Evolutionary conservation across 495 filamentous ascomycete species (phyloP), one percentile per base, ranked within the genome.

Genomic region (Penicillium antarcticum): DNA sequence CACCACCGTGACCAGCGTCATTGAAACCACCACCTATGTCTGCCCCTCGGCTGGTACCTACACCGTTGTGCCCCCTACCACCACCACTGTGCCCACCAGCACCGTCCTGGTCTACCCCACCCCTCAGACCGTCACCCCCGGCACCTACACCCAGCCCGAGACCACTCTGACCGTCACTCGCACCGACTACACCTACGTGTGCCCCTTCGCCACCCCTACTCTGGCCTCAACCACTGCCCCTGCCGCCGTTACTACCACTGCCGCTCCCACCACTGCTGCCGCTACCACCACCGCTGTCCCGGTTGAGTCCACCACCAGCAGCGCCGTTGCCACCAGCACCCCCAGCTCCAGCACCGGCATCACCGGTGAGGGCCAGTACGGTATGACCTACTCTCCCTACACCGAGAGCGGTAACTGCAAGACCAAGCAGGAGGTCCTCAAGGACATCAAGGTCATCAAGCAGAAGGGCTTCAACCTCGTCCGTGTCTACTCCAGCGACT

Each of bases 341-440:
- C 36, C 42, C 48, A 36, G 31, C 56, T 42, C 51, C 48, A 41
- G 58, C 47, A 17, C 49, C 37, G 57, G 53, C 45, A 6, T 46
- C 31, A 74, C 73, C 61, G 53, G 61, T 47, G 78, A 77, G 45
- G 68, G 78, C 69, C 78, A 84, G 65, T 96, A 88, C 85, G 88
- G 86, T 75, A 90, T 97, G 64, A 89, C 94, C 57, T 97, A 96
- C 82, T 91, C 89, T 35, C 89, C 92, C 16, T 97, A 91, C 77
- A 74, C 75, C 61, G 45, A 53, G 53, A 53, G 52, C 45, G 75
- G 84, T 60, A 57, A 63, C 13, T 97, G 92, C 87, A 91, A 89
- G 84, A 53, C 60, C 62, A 69, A 77, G 49, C 35, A 47, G 34
- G 70, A 83, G 45, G 82, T 97, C 62, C 46, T 69, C 48, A 45